Conservation (phyloP, 2,329 filamentous ascomycete species). For the Exophiala sp. region DNA sequence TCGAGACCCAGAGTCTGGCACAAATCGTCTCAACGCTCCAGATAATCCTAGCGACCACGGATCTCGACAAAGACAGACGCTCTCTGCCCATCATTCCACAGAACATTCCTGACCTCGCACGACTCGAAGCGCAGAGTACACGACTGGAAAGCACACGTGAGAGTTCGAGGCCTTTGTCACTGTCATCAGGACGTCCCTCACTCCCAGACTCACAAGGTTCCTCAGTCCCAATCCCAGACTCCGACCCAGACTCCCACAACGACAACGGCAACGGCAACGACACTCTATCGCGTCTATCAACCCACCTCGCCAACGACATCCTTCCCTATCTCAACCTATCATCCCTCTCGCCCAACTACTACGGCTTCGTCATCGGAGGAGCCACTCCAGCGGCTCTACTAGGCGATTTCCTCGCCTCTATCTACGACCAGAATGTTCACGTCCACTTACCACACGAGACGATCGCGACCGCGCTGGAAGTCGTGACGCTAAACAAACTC, state of each 20-base stretch:
- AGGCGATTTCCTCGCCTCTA: slow-evolving; percentile 77
- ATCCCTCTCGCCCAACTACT: slow-evolving; percentile 64
- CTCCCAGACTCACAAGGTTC: too few species aligned
- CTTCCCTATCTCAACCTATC: slow-evolving; percentile 58
- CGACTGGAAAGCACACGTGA: too few species aligned
- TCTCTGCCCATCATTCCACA: background rate
- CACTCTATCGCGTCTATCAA: slow-evolving; percentile 5
- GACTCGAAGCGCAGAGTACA: background rate
- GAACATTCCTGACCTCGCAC: background rate
- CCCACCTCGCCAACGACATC: slow-evolving; percentile 39
- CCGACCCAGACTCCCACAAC: background rate
- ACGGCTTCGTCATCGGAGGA: slow-evolving; percentile 83
- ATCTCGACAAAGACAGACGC: background rate
- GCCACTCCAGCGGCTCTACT: slow-evolving; percentile 70
- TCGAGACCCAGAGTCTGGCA: background rate
- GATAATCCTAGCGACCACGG: background rate
- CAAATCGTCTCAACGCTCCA: background rate
- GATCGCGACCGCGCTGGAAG: slow-evolving; percentile 70
- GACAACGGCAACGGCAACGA: background rate
- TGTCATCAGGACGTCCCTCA: too few species aligned
- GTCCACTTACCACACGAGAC: slow-evolving; percentile 75
- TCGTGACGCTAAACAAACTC: slow-evolving; percentile 63
- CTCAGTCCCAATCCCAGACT: too few species aligned
- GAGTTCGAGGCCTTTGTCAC: too few species aligned
- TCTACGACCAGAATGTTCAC: slow-evolving; percentile 74